Percentiles rank a stretch among this genome's conserved stretches.
Evolutionary conservation across 768 basidiomycete genomes (phyloP).

Genomic region (Udeniomyces megalosporus): DNA sequence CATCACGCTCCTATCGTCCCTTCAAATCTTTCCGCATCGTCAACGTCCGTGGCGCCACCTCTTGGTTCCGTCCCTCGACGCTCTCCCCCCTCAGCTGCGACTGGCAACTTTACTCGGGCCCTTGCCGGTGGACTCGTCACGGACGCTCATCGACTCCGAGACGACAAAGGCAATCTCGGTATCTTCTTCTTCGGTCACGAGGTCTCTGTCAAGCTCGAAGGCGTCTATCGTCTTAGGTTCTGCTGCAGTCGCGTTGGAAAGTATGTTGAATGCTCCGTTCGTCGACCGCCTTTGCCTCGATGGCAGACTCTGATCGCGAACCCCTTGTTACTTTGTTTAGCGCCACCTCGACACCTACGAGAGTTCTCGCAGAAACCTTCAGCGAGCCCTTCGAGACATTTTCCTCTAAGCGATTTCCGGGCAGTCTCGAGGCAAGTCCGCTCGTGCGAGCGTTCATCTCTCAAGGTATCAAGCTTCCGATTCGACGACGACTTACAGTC

Average conservation of each 20-base stretch:
- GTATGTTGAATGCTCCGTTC: too few relatives aligned
- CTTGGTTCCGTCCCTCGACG: too few relatives aligned
- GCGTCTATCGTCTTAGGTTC: constrained; percentile 68
- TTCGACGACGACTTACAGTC: too few relatives aligned
- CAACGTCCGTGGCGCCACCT: too few relatives aligned
- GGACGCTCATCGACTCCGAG: constrained; percentile 65
- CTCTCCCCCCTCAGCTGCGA: constrained; percentile 21
- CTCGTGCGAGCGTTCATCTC: neutral
- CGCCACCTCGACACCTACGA: neutral
- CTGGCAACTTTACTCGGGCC: constrained; percentile 55
- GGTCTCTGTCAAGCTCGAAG: constrained; percentile 82
- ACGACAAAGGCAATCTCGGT: constrained; percentile 69
- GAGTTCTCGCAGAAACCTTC: neutral
- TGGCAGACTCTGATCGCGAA: too few relatives aligned
- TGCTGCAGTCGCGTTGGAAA: constrained; percentile 77
- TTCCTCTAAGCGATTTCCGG: too few relatives aligned
- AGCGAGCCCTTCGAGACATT: neutral
- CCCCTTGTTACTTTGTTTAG: neutral
- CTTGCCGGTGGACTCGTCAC: constrained; percentile 82
- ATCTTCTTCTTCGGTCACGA: constrained; percentile 95
- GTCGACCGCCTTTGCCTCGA: too few relatives aligned
- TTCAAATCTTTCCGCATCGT: too few relatives aligned
- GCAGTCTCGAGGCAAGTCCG: too few relatives aligned
- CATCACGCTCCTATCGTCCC: constrained; percentile 36
- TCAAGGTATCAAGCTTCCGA: constrained; percentile 3